These are phyloP conservation scores for Phlebiopsis flavidoalba DNA, from an alignment of 768 basidiomycete species.

Conservation along the genomic window DNA sequence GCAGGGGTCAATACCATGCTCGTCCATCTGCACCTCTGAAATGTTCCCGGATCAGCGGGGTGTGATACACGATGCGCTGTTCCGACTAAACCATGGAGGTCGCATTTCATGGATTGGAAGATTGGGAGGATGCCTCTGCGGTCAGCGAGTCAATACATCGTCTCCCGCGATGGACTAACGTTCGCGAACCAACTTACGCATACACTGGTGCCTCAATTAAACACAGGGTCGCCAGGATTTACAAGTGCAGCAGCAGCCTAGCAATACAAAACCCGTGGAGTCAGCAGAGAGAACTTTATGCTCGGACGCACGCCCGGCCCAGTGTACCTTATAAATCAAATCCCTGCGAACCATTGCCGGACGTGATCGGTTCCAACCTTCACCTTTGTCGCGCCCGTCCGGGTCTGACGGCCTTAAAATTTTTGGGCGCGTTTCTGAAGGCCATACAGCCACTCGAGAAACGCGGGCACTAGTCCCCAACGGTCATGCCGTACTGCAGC, in stretches of 20 bases:
- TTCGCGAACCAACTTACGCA: slow-evolving; percentile 39
- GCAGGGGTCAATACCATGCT: slow-evolving; percentile 50
- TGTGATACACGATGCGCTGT: not conserved
- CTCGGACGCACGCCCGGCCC: no score
- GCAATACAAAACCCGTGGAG: not conserved
- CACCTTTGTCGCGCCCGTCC: slow-evolving; percentile 45
- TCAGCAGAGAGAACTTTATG: not conserved
- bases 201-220: slow-evolving; percentile 84
- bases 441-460: slow-evolving; percentile 63
- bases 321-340: slow-evolving; percentile 73
- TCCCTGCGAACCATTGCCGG: slow-evolving; percentile 90
- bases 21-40: slow-evolving; percentile 75
- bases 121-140: slow-evolving; percentile 63
- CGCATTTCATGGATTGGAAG: slow-evolving; percentile 49
- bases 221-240: slow-evolving; percentile 73
- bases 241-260: slow-evolving; percentile 70
- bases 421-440: slow-evolving; percentile 74
- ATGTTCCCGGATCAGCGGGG: slow-evolving; percentile 1
- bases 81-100: slow-evolving; percentile 48
- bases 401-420: no score
- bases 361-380: slow-evolving; percentile 70
- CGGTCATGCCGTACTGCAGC: slow-evolving; percentile 75
- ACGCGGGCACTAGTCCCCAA: slow-evolving; percentile 58
- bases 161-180: not conserved
- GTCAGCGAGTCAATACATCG: not conserved